Base-by-base conservation (phyloP, 352 stramenopile species). In the Phytophthora sp. region DNA sequence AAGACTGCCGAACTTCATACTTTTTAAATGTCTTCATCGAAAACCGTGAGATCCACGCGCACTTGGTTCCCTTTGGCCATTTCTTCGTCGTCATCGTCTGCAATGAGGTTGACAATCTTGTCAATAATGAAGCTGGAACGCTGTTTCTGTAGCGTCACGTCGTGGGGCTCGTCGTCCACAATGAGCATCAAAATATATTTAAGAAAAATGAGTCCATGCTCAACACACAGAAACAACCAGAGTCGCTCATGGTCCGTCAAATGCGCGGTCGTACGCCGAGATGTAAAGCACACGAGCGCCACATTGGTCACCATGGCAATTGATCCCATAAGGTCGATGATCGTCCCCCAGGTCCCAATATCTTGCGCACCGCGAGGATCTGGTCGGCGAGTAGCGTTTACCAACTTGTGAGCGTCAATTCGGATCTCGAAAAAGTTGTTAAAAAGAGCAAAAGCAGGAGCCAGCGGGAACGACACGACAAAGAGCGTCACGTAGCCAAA, bases 401-500 rank as follows among this genome's bases (percentile, higher is more conserved):
- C 70, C 5, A 98, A 66, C 67, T 97, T 97, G 71, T 87, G 80
- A 0, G 87, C 91, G 54, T 98, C 89, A 20, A 96, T 87, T 45
- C 93, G 88, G 47, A 97, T 95, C 74, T 98, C 93, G 73, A 98
- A 89, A 50, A 89, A 89, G 70, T 98, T 97, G 66, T 97, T 97
- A 44, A 97, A 63, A 31, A 96, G 74, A 30, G 92, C 90, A 42
- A 98, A 76, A 7, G 94, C 73, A 26, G 93, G 88, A 36, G 94
- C 95, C 18, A 98, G 70, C 3, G 95, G 95, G 69, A 98, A 98
- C 6, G 89, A 83, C 21, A 93, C 86, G 2, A 97, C 93, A 69
- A 98, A 98, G 21, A 98, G 71, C 49, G 92, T 98, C 29, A 98
- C 86, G 76, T 98, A 98, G 41, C 86, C 86, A 52, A 90, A 94